These are phyloP conservation scores for Imleria badia DNA, from an alignment of 768 basidiomycete genomes.

Conservation along the genomic window DNA sequence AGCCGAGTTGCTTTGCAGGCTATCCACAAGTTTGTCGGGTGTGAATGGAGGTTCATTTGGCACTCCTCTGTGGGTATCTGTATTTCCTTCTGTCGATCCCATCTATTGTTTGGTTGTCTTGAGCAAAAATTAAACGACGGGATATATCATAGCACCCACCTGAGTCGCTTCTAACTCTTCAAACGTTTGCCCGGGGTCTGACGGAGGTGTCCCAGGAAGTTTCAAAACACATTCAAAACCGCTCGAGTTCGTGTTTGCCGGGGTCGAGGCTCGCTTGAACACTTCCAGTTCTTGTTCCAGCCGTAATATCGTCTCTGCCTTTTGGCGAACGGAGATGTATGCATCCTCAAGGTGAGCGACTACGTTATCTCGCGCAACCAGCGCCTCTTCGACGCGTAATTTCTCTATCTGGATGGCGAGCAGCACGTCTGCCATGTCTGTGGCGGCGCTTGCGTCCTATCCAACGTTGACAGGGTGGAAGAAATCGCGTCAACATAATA, in stretches of 20 bases:
- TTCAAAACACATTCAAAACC: neutral
- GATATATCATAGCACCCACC: neutral
- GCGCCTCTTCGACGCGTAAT: constrained; percentile 52
- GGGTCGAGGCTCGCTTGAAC: constrained; percentile 22
- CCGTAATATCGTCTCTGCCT: constrained; percentile 49
- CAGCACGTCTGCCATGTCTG: constrained; percentile 44
- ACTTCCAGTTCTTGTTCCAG: constrained; percentile 44
- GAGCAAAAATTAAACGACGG: neutral
- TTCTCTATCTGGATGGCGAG: constrained; percentile 56
- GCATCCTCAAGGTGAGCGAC: constrained; percentile 59
- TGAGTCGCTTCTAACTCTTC: neutral
- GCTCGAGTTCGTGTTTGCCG: constrained; percentile 16
- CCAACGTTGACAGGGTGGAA: neutral
- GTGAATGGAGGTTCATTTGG: constrained; percentile 10
- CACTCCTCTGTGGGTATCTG: neutral
- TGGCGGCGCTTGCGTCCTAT: constrained; percentile 12
- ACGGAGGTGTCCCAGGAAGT: neutral
- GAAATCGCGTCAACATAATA: neutral
- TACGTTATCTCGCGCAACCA: constrained; percentile 61
- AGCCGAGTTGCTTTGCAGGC: constrained; percentile 29
- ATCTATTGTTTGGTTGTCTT: neutral
- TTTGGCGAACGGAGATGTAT: constrained; percentile 60
- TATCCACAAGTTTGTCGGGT: constrained; percentile 22
- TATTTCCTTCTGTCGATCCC: neutral
- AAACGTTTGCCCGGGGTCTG: neutral